Base-by-base conservation (phyloP, 495 filamentous ascomycete genomes). In the Lasiosphaeris hirsuta region DNA sequence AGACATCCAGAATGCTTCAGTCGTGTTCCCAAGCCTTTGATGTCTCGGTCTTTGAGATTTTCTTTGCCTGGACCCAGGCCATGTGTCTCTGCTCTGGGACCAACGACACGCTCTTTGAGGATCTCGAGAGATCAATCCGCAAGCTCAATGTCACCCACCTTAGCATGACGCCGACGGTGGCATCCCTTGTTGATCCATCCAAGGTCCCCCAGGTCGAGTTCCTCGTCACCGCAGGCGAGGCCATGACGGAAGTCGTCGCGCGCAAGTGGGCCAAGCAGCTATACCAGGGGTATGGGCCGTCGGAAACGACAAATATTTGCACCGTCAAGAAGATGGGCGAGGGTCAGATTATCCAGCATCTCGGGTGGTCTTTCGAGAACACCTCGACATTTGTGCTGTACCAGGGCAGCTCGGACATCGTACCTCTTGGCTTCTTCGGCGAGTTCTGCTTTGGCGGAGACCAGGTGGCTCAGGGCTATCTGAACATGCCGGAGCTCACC, bases 371-470 rank as follows among this genome's bases (percentile, higher is more conserved):
- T 2, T 78, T 93, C 8, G 69, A 70, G 10, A 92, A 89, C 56
- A 92, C 86, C 0, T 92, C 87, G 7, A 81, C 81, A 0, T 86
- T 93, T 59, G 80, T 93, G 13, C 59, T 90, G 4, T 71, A 69
- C 10, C 70, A 70, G 7, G 63, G 66, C 1, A 65, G 70, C 7
- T 66, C 78, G 10, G 58, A 69, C 4, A 36, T 84, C 2, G 66
- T 88, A 7, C 88, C 87, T 0, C 61, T 78, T 0, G 90, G 90
- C n/a, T 84, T 78, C 47, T 69, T 88, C 39, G 90, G 90, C 14
- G 88, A 93, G 67, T 69, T 93, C n/a, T 90, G 84, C 60, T 91
- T 92, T 67, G 90, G 88, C n/a, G 90, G 90, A 0, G 82, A 86
- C 44, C 89, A 93, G 72, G 79, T 92, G 35, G 86, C 82, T 48